These are phyloP conservation scores for Magnusiomyces tetraspermus DNA, from an alignment of 1,139 yeast genomes.

Conservation along the genomic window DNA sequence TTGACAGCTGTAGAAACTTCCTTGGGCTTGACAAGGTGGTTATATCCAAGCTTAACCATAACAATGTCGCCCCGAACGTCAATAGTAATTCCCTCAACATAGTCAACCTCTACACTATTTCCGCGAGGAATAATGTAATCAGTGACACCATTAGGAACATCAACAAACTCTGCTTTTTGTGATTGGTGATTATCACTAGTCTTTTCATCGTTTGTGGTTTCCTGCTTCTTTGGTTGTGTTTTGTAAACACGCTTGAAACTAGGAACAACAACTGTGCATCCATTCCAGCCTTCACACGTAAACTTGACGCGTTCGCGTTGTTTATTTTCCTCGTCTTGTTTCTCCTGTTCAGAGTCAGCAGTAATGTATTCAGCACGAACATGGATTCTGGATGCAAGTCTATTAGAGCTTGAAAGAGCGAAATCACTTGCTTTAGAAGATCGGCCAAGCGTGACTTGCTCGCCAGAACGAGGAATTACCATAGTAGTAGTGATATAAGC, in stretches of 20 bases:
- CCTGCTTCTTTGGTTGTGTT: neutral
- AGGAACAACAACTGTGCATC: slow-evolving; percentile 55
- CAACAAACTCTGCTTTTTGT: slow-evolving; percentile 17
- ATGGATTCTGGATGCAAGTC: slow-evolving; percentile 62
- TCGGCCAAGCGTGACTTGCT: slow-evolving; percentile 45
- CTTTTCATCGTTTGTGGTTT: slow-evolving; percentile 4
- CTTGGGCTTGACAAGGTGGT: slow-evolving; percentile 22
- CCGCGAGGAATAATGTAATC: slow-evolving; percentile 31
- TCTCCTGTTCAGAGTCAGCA: slow-evolving; percentile 3
- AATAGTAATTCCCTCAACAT: slow-evolving; percentile 47
- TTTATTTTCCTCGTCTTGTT: slow-evolving; percentile 14
- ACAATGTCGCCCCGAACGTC: slow-evolving; percentile 52
- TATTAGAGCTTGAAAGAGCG: slow-evolving; percentile 45
- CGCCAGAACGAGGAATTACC: slow-evolving; percentile 29
- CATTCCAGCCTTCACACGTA: slow-evolving; percentile 63
- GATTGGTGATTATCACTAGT: slow-evolving; percentile 29
- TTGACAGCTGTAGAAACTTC: neutral
- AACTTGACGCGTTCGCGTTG: slow-evolving; percentile 27
- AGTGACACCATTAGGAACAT: slow-evolving; percentile 31
- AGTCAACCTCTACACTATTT: slow-evolving; percentile 48
- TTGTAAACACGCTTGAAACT: slow-evolving; percentile 20
- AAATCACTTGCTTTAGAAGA: slow-evolving; percentile 55
- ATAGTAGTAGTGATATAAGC: slow-evolving; percentile 26
- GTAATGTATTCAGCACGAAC: slow-evolving; percentile 34
- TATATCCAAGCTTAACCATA: slow-evolving; percentile 43